Conservation (phyloP, 108 stramenopile species). For the Epithemia pelagica region DNA sequence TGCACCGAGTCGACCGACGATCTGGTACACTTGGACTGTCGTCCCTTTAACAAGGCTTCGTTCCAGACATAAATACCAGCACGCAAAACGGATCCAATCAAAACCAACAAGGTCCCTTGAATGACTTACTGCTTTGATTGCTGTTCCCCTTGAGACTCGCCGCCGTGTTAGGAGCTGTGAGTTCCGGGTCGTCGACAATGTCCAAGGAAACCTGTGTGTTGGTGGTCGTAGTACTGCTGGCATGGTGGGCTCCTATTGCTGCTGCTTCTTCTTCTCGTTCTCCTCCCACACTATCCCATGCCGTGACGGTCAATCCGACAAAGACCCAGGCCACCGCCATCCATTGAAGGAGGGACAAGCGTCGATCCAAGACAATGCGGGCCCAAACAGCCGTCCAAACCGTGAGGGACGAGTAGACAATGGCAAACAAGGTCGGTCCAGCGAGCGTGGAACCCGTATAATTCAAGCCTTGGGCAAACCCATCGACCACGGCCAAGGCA, state of each 20-base stretch:
- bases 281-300: constrained; percentile 25
- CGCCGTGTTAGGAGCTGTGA: too few relatives aligned
- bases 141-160: not conserved
- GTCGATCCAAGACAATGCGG: constrained; percentile 37
- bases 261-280: too few relatives aligned
- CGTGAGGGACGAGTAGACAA: constrained; percentile 66
- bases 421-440: constrained; percentile 70
- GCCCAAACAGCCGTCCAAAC: constrained; percentile 71
- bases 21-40: too few relatives aligned
- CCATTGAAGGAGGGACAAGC: constrained; percentile 43
- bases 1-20: too few relatives aligned
- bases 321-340: constrained; percentile 50
- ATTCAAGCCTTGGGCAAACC: constrained; percentile 57
- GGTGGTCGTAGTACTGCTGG: not conserved
- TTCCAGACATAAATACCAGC: constrained; percentile 58
- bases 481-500: constrained; percentile 57
- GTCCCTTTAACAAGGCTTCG: constrained; percentile 47
- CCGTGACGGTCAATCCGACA: constrained; percentile 52
- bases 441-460: constrained; percentile 69
- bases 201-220: too few relatives aligned
- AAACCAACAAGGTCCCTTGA: constrained; percentile 42
- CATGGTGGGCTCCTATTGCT: too few relatives aligned
- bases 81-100: constrained; percentile 54
- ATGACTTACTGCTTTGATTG: constrained; percentile 31
- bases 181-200: too few relatives aligned